phyloP scores from a whole-genome alignment of 1,284 basidiomycete species.

The Boletus smithii region DNA sequence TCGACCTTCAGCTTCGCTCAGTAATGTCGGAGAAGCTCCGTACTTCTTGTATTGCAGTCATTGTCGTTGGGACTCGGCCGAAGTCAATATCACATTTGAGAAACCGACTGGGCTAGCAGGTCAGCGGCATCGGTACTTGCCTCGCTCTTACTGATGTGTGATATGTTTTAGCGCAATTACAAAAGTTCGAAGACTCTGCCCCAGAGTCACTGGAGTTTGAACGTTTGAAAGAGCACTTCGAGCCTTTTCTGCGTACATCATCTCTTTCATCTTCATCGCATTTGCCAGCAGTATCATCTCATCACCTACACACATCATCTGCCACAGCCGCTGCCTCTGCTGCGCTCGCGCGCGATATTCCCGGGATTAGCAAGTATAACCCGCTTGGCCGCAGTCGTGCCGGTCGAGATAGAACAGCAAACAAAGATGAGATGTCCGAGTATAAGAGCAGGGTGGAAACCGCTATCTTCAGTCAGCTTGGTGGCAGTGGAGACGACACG shows the following conservation, averaged over 20 bases:
- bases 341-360: slow-evolving; percentile 76
- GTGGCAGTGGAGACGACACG: slow-evolving; percentile 58
- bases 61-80: slow-evolving; percentile 93
- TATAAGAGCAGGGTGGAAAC: slow-evolving; percentile 70
- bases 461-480: slow-evolving; percentile 48
- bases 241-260: slow-evolving; percentile 80
- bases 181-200: slow-evolving; percentile 82
- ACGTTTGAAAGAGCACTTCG: slow-evolving; percentile 90
- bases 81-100: slow-evolving; percentile 89
- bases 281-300: slow-evolving; percentile 46
- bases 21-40: slow-evolving; percentile 73
- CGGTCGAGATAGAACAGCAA: slow-evolving; percentile 56
- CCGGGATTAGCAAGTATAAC: slow-evolving; percentile 72
- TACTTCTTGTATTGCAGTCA: slow-evolving; percentile 90
- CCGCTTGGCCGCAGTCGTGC: slow-evolving; percentile 53
- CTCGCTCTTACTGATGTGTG: slow-evolving; percentile 6
- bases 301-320: slow-evolving; percentile 69
- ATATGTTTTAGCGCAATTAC: slow-evolving; percentile 68
- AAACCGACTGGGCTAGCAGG: slow-evolving; percentile 93
- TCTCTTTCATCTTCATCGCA: slow-evolving; percentile 62
- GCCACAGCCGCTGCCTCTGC: slow-evolving; percentile 84
- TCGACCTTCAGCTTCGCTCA: slow-evolving; percentile 47
- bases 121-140: slow-evolving; percentile 35
- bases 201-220: slow-evolving; percentile 88
- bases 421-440: slow-evolving; percentile 70